Evolutionary conservation across 2,329 filamentous ascomycete species (phyloP).

Genomic region (Gremmenia infestans): DNA sequence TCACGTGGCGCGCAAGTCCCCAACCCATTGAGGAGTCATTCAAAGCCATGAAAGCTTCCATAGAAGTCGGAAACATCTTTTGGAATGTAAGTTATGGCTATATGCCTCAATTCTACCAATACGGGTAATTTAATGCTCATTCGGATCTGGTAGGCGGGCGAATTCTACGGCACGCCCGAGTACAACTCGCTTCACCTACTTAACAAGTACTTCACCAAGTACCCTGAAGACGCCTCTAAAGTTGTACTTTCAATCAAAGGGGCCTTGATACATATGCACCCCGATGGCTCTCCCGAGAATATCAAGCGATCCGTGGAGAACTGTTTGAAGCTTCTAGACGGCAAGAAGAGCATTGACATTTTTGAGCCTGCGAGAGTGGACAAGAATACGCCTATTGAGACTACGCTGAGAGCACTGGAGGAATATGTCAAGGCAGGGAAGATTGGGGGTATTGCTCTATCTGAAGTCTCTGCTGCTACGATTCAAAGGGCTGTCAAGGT

Average conservation of each 20-base stretch:
- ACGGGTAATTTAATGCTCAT: not conserved
- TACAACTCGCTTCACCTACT: constrained; percentile 56
- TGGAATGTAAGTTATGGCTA: constrained; percentile 42
- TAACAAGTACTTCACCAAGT: constrained; percentile 55
- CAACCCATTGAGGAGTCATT: constrained; percentile 45
- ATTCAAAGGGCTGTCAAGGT: constrained; percentile 37
- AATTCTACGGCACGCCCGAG: constrained; percentile 58
- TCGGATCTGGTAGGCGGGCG: constrained; percentile 42
- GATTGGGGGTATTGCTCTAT: constrained; percentile 40
- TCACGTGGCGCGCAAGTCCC: constrained; percentile 30
- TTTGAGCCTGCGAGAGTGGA: constrained; percentile 48
- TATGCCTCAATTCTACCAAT: not conserved
- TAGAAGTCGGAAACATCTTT: constrained; percentile 39
- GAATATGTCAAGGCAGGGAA: constrained; percentile 39
- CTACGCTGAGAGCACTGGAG: constrained; percentile 28
- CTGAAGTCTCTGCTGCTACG: constrained; percentile 38
- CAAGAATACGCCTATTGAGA: constrained; percentile 37
- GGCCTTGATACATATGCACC: constrained; percentile 36
- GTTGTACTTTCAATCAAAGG: constrained; percentile 61
- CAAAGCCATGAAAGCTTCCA: constrained; percentile 49
- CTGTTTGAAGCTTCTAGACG: constrained; percentile 43
- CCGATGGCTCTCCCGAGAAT: constrained; percentile 49
- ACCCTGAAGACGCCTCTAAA: constrained; percentile 59
- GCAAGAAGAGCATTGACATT: constrained; percentile 49
- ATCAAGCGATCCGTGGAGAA: constrained; percentile 55